Base-by-base conservation (phyloP, 2,329 filamentous ascomycete species). In the Pestalotiopsis fici region DNA sequence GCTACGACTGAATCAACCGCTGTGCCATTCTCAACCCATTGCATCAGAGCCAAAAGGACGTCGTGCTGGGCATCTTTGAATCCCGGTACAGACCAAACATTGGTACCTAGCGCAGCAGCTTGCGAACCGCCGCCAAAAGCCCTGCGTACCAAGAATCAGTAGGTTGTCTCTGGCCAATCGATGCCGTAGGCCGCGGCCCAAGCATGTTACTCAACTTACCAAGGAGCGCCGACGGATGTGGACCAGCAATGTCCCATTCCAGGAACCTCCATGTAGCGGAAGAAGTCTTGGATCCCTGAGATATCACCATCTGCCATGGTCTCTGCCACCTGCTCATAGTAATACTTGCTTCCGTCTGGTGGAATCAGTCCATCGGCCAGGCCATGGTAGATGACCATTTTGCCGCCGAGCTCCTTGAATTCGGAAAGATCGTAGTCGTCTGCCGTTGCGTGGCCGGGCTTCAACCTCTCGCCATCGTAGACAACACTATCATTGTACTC, bases 231-330 rank as follows among this genome's bases (percentile, higher is more conserved):
- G 59, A 72, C 70, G 21, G 66, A n/a, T 31, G 64, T 7, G 69
- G 70, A 9, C 67, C 70, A 55, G 68, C 83, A 85, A 70, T 84
- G 82, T 9, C 73, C 74, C 81, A 84, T 83, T 0, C 82, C 82
- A 4, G 81, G 80, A 7, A 84, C 78, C 2, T 76, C 69, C 66
- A 73, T 77, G 21, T 77, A 67, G 2, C 73, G 68, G 71, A 77
- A 87, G 71, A 82, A 81, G 18, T 82, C 79, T 3, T 80, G 82
- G 54, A 80, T 80, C 12, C 21, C 50, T 23, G 71, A 60, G 18
- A 73, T 62, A 7, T 70, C 72, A 39, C 74, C 67, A 0, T 72
- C 69, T 2, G 68, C 65, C 21, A 78, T 71, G n/a, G 75, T 72
- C 11, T 62, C 55, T 39, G 64, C 50, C 7, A 65, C 59, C 4